Base-by-base conservation (phyloP, 306 rosid genomes). In the Lathyrus aphaca region DNA sequence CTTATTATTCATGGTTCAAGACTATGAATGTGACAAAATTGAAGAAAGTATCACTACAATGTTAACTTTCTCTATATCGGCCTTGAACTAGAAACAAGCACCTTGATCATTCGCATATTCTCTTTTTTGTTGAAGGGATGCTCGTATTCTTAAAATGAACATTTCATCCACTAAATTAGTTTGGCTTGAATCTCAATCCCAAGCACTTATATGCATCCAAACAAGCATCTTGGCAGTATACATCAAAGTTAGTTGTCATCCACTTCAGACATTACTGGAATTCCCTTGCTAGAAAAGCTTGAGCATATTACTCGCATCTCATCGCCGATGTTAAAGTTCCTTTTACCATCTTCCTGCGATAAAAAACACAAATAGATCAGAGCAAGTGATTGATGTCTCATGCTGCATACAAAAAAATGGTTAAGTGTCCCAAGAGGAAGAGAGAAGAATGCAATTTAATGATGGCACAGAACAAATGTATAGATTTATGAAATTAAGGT, bases 271-370 rank as follows among this genome's bases (percentile, higher is more conserved):
- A 90, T 58, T 17, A 90, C 83, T 0, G 97, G 97, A 78, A 90
- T 75, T 60, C 98, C 97, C 66, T 78, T 88, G 75, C 81, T 81
- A 9, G 91, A 72, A 78, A 88, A 90, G 82, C 98, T 85, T 14
- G 84, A 76, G 75, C 96, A 90, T 59, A 74, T 79, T 56, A 87
- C 98, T 68, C 4, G 82, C 32, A 94, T 71, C 87, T 82, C 79
- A 0, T 88, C 96, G 1, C 96, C 87, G 17, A 88, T 73, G 74
- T 80, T 73, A 11, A 69, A 86, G 68, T 81, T 81, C 50, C 27
- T 78, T 74, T 17, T 74, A 56, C 71, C 64, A 56, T 85, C 42
- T 25, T 57, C 79, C 98, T 93, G 91, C 87, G 59, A 46, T 42
- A 60, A 43, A 75, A 51, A 79, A 60, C 70, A 76, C 67, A 60